Conservation (phyloP, 257 asterid species). For the Capsicum rhomboideum region DNA sequence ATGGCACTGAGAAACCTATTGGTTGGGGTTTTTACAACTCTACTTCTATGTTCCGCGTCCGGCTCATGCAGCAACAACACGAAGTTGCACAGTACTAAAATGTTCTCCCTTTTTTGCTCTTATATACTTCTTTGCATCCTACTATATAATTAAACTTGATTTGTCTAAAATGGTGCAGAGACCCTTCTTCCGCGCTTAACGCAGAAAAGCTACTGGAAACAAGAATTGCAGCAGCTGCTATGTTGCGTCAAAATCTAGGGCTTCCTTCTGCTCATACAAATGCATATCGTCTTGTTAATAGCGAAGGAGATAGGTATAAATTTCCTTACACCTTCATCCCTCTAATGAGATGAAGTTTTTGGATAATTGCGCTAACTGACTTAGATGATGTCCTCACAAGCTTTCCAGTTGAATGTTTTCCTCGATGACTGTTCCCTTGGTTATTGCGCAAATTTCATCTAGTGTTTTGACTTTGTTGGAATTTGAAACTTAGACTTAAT, state of each 20-base stretch:
- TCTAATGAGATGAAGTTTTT: not conserved
- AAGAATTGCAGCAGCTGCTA: conserved; percentile 62
- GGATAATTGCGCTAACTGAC: not conserved
- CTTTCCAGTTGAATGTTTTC: not conserved
- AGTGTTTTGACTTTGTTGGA: not conserved
- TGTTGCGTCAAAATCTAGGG: conserved; percentile 54
- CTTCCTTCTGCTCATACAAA: conserved; percentile 71
- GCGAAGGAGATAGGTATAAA: conserved; percentile 88
- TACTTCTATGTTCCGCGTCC: conserved; percentile 90
- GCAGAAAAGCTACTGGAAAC: conserved; percentile 59
- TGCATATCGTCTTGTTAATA: conserved; percentile 89
- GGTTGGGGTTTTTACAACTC: conserved; percentile 98
- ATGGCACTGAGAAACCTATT: conserved; percentile 79
- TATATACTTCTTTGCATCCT: no score
- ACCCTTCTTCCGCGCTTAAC: conserved; percentile 59
- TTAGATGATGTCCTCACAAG: not conserved
- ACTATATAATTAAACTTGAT: no score
- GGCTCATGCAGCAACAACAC: conserved; percentile 88
- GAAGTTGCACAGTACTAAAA: conserved; percentile 58
- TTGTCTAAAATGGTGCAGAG: conserved; percentile 33
- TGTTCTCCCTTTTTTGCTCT: not conserved
- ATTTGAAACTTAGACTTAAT: not conserved
- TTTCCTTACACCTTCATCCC: not conserved
- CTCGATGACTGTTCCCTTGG: not conserved
- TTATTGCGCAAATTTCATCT: not conserved